Conservation (phyloP, 129 eudicot genomes). For the Helichrysum umbraculigerum region DNA sequence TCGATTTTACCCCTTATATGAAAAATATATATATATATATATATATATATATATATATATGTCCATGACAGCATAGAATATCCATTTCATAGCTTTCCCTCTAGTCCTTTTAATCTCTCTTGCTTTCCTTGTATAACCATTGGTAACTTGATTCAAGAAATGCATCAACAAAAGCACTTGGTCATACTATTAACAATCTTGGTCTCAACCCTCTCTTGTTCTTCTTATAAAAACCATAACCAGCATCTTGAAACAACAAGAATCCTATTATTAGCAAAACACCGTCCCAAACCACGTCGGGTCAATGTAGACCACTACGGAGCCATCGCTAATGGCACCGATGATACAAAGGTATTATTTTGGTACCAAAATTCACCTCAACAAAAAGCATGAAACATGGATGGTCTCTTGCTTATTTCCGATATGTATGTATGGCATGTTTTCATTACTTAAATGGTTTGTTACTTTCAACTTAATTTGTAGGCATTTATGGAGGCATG, state of each 20-base stretch:
- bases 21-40: too few species aligned
- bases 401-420: conserved; percentile 1
- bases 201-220: conserved; percentile 34
- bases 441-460: neutral
- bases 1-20: neutral
- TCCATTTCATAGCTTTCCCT: conserved; percentile 22
- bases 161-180: conserved; percentile 39
- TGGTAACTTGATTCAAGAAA: conserved; percentile 25
- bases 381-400: conserved; percentile 1
- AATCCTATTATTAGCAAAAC: conserved; percentile 19
- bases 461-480: neutral
- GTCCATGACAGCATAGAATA: conserved; percentile 19
- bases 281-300: neutral
- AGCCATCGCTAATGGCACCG: conserved; percentile 51
- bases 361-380: too few species aligned
- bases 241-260: conserved; percentile 18
- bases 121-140: conserved; percentile 7
- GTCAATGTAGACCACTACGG: conserved; percentile 63
- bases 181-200: conserved; percentile 28
- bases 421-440: neutral
- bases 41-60: conserved; percentile 33
- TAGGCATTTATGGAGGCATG: conserved; percentile 89
- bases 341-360: conserved; percentile 48
- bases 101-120: conserved; percentile 22
- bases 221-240: conserved; percentile 6